Evolutionary conservation across 2,329 filamentous ascomycete species (phyloP), one percentile per base, ranked within the genome.

Genomic region (Penicillium hesseltinei): DNA sequence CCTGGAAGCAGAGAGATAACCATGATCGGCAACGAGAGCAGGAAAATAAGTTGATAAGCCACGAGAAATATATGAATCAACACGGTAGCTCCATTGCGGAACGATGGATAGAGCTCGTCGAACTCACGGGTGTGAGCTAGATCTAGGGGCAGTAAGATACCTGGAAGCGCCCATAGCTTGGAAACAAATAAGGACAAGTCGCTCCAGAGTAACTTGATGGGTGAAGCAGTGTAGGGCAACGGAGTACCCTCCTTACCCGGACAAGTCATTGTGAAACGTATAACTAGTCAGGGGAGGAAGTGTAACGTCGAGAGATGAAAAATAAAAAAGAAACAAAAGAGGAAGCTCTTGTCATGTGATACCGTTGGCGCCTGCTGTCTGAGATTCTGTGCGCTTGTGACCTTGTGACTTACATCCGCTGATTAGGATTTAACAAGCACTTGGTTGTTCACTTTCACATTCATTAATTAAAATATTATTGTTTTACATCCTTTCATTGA

Each of bases 61-160:
- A 81, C 68, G 4, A 91, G 78, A 40, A 89, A 52, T 3, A 77
- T 33, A 64, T 92, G 89, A 6, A 88, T 67, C 17, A 73, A 66
- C 23, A 90, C 70, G 56, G 81, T 82, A 62, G 79, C 80, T 0
- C 85, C 35, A 62, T 91, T 91, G 43, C 74, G 70, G 15, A 66
- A 57, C 0, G 82, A 87, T 1, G 80, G 80, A 58, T 86, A 82
- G 19, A 91, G 75, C 74, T 92, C 89, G 64, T 87, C 85, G 46
- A 89, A 78, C 65, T 59, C 42, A 15, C 77, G 82, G 1, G 82
- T 83, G 42, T 78, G 77, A 53, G 76, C 76, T 1, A 85, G 81
- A 15, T 69, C 71, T 8, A 87, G 44, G 0, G 88, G 88, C 63
- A 81, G 77, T n/a, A 90, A 54, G 36, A 89, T 76, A 69, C 82